Evolutionary conservation across 371 early-diverging fungal genomes (phyloP).

Genomic region (Blastocladiella emersonii): DNA sequence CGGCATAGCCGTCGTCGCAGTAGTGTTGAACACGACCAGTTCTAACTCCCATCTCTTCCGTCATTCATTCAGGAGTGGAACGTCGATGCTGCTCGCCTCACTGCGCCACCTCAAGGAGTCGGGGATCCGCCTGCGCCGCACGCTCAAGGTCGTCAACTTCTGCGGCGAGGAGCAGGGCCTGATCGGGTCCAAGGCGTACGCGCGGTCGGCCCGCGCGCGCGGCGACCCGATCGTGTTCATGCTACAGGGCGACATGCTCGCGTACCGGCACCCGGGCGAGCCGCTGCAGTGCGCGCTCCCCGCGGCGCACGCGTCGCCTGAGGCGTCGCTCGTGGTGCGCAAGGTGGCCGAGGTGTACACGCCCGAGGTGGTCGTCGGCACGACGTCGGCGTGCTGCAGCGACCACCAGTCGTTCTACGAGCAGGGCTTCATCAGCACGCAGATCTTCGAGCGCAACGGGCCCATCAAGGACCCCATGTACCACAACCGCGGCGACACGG

Average conservation of each 20-base stretch:
- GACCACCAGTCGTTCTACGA: conserved; percentile 19
- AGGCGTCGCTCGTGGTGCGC: conserved; percentile 9
- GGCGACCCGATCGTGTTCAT: conserved; percentile 17
- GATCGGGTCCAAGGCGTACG: conserved; percentile 21
- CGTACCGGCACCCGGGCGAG: conserved; percentile 23
- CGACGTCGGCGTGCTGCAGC: conserved; percentile 23
- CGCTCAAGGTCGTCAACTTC: conserved; percentile 20
- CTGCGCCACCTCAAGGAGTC: conserved; percentile 15
- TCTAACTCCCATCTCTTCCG: not conserved
- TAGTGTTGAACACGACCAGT: no score
- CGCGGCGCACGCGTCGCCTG: conserved; percentile 17
- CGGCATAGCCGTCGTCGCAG: no score
- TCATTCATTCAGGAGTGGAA: conserved; percentile 5
- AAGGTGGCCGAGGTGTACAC: conserved; percentile 18
- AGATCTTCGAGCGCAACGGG: conserved; percentile 15
- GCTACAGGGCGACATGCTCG: conserved; percentile 27
- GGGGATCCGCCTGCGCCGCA: conserved; percentile 17
- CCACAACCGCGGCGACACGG: conserved; percentile 25
- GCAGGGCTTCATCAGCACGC: not conserved
- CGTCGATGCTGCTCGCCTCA: conserved; percentile 18
- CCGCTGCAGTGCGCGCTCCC: conserved; percentile 23
- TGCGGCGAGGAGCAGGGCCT: conserved; percentile 28
- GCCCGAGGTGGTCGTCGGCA: conserved; percentile 18
- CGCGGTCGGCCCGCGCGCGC: conserved; percentile 13
- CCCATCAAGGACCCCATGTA: conserved; percentile 26